Base-by-base conservation (phyloP, 371 early-diverging fungal species). In the Entomophthora muscae region DNA sequence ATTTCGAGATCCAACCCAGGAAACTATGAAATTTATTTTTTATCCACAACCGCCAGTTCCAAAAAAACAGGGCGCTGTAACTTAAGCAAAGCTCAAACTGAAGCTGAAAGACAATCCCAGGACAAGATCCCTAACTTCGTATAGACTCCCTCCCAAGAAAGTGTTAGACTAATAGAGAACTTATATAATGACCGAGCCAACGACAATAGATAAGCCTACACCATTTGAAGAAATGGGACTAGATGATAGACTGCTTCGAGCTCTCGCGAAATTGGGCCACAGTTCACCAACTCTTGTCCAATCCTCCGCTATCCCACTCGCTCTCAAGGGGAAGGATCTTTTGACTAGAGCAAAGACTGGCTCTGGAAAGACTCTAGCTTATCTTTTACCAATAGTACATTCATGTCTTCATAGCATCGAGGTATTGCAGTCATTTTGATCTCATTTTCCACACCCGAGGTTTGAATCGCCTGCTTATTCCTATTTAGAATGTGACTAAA, bases 331-430 rank as follows among this genome's bases (percentile, higher is more conserved):
- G 26, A 92, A 93, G 70, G 98, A 98, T 71, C 83, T 98, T 57
- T 81, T 98, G 59, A 97, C 93, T n/a, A 81, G 91, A 64, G 98
- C 99, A n/a, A 77, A 93, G 33, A 99, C 99, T 0, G 99, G 99
- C 53, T 91, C 91, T 65, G 99, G 99, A 64, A 99, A 99, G 74
- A 98, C 99, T 17, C 90, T 91, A 13, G 94, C 98, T 0, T 99
- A 97, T 78, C 81, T 90, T 58, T 71, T 98, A 52, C 98, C 99
- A 0, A 79, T 96, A 13, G 69, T 98, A 51, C 93, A 98, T 73
- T 88, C 89, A 71, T 84, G 95, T 5, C 76, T 98, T 42, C 63
- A 70, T 1, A 67, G 72, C 22, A 88, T 90, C 73, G 81, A 83
- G 68, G 83, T 65, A 52, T 22, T 57, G 3, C 21, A 27, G n/a